Evolutionary conservation across 768 basidiomycete genomes (phyloP).

Genomic region (Multifurca ochricompacta): DNA sequence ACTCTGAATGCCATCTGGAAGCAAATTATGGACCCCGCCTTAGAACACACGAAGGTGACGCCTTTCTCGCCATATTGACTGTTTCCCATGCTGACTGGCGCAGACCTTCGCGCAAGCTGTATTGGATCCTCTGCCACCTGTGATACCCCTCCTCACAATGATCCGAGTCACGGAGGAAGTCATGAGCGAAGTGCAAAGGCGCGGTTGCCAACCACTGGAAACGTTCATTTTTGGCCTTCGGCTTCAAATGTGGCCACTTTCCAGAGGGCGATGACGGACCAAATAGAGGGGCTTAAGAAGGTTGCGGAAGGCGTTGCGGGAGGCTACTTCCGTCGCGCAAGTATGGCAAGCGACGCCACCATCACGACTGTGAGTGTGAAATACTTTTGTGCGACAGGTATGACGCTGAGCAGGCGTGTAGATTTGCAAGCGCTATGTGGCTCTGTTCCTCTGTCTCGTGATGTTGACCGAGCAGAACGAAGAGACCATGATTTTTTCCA

Average conservation of each 20-base stretch:
- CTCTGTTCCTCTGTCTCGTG: constrained; percentile 77
- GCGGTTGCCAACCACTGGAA: constrained; percentile 74
- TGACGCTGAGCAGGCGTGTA: constrained; percentile 23
- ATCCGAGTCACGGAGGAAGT: constrained; percentile 85
- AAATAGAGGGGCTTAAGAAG: constrained; percentile 76
- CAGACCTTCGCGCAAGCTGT: constrained; percentile 63
- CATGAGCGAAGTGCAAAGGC: constrained; percentile 63
- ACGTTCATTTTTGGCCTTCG: constrained; percentile 73
- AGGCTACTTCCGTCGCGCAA: constrained; percentile 56
- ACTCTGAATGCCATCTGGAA: constrained; percentile 73
- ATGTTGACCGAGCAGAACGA: constrained; percentile 75
- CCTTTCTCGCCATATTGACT: background rate
- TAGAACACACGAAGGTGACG: constrained; percentile 75
- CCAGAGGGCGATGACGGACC: constrained; percentile 79
- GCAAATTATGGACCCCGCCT: constrained; percentile 83
- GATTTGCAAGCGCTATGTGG: constrained; percentile 74
- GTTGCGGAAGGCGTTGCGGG: constrained; percentile 63
- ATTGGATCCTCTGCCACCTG: constrained; percentile 67
- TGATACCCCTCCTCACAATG: constrained; percentile 78
- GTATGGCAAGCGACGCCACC: constrained; percentile 56
- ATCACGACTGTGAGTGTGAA: constrained; percentile 48
- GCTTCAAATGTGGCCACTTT: constrained; percentile 92
- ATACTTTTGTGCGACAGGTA: background rate
- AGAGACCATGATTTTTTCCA: constrained; percentile 94
- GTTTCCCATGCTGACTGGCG: background rate